Percentiles rank a stretch among this genome's conserved stretches.
phyloP scores from a whole-genome alignment of 768 basidiomycete genomes.

The Chlorophyllum brunneum region DNA sequence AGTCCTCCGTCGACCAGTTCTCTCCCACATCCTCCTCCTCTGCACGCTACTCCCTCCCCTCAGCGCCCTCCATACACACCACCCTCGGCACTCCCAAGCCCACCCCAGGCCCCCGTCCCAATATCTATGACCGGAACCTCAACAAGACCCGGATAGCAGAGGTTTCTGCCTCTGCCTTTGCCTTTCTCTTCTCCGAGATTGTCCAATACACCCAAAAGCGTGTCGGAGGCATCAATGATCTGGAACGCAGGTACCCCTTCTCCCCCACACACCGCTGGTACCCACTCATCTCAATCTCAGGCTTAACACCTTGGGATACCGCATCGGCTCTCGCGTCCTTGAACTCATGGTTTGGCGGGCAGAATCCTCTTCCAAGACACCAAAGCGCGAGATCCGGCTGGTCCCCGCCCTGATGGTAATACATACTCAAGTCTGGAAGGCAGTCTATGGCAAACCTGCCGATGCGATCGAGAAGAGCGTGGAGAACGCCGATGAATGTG shows the following conservation, averaged over 20 bases:
- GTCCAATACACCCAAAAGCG: slow-evolving; percentile 96
- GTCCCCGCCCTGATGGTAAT: slow-evolving; percentile 90
- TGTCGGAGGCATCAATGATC: slow-evolving; percentile 90
- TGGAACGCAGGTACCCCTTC: slow-evolving; percentile 79
- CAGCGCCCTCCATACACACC: slow-evolving; percentile 46
- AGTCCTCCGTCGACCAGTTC: slow-evolving; percentile 45
- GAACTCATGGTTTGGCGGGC: slow-evolving; percentile 82
- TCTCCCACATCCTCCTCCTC: slow-evolving; percentile 61
- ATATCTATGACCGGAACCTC: slow-evolving; percentile 85
- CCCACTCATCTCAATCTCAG: slow-evolving; percentile 34
- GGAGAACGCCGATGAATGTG: slow-evolving; percentile 95
- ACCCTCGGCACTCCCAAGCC: slow-evolving; percentile 29
- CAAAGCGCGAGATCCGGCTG: slow-evolving; percentile 89
- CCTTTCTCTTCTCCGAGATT: slow-evolving; percentile 90
- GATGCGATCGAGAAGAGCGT: slow-evolving; percentile 96
- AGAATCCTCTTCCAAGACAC: slow-evolving; percentile 78
- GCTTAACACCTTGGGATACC: slow-evolving; percentile 89
- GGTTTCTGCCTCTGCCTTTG: slow-evolving; percentile 78
- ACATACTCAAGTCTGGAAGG: slow-evolving; percentile 93
- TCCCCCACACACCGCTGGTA: not conserved
- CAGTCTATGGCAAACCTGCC: slow-evolving; percentile 90
- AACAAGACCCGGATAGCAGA: slow-evolving; percentile 86
- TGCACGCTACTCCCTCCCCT: slow-evolving; percentile 67
- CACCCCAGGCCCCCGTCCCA: slow-evolving; percentile 45
- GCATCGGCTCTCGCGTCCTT: slow-evolving; percentile 82